phyloP scores from a whole-genome alignment of 2,329 filamentous ascomycete genomes.

The Aspergillus nomiae region DNA sequence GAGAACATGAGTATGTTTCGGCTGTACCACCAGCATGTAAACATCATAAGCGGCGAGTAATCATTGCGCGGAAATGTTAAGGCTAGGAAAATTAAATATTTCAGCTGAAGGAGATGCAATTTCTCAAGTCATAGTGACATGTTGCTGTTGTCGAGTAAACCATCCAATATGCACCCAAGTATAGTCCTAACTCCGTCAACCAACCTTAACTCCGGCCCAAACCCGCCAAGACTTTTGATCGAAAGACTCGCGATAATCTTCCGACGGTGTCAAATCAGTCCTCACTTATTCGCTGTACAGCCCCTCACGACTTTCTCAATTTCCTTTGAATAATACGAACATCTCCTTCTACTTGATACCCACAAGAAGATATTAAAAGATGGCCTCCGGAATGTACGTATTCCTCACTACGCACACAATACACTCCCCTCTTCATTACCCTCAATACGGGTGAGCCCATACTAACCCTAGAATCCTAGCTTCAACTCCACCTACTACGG shows the following conservation, averaged over 20 bases:
- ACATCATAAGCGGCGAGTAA: not conserved
- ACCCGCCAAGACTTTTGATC: slow-evolving; percentile 3
- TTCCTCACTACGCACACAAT: not conserved
- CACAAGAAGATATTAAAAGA: slow-evolving; percentile 1
- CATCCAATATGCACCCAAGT: not conserved
- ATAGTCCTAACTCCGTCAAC: not conserved
- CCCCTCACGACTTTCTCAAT: not conserved
- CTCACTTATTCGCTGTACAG: not conserved
- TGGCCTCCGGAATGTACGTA: slow-evolving; percentile 22
- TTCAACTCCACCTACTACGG: slow-evolving; percentile 89
- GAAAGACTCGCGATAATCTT: slow-evolving; percentile 1
- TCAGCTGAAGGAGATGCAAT: too few relatives aligned
- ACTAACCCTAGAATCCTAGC: slow-evolving; percentile 36
- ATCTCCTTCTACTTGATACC: not conserved
- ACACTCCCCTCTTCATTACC: not conserved
- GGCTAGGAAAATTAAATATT: too few relatives aligned
- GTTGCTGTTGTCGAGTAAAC: not conserved
- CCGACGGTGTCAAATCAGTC: not conserved
- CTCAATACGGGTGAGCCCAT: not conserved
- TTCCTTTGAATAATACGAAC: not conserved
- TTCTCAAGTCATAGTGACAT: not conserved
- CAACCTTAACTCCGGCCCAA: slow-evolving; percentile 3
- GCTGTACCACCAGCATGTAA: not conserved
- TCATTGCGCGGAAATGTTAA: too few relatives aligned
- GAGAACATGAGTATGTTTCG: too few relatives aligned